phyloP scores from a whole-genome alignment of 129 eudicot species.

The Tanacetum coccineum region DNA sequence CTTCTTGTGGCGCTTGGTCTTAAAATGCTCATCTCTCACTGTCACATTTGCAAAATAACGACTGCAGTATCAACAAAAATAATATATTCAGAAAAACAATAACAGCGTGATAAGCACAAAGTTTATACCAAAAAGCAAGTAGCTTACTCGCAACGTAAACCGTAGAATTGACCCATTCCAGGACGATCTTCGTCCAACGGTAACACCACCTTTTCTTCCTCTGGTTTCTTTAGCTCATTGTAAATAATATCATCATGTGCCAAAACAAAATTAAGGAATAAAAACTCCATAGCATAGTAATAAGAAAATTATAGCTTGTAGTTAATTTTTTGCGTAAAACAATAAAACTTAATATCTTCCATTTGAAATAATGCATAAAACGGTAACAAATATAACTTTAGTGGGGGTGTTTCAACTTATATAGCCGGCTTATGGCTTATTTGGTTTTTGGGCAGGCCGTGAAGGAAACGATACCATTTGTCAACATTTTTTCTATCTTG shows the following conservation, averaged over 20 bases:
- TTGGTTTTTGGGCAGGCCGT: slow-evolving; percentile 40
- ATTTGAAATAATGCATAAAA: too few species aligned
- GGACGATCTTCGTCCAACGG: slow-evolving; percentile 89
- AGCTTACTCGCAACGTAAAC: slow-evolving; percentile 82
- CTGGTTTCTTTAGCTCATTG: slow-evolving; percentile 61
- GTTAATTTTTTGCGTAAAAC: too few species aligned
- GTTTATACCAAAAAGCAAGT: slow-evolving; percentile 8
- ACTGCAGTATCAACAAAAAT: slow-evolving; percentile 27
- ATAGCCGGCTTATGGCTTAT: too few species aligned
- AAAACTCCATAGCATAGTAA: not conserved
- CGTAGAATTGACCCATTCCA: slow-evolving; percentile 84
- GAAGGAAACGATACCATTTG: slow-evolving; percentile 11
- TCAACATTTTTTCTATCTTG: not conserved
- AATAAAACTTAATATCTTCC: too few species aligned
- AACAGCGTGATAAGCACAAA: not conserved
- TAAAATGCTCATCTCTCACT: slow-evolving; percentile 83
- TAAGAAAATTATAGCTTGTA: too few species aligned
- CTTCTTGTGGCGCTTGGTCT: slow-evolving; percentile 74
- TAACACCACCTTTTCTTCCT: slow-evolving; percentile 32
- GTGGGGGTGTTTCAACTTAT: too few species aligned
- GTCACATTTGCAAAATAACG: slow-evolving; percentile 71
- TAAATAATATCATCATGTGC: slow-evolving; percentile 73
- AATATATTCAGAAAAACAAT: not conserved
- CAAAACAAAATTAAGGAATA: slow-evolving; percentile 32
- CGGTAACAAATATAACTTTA: not conserved